Percentiles rank a stretch among this genome's conserved stretches.
Evolutionary conservation across 805 yeast genomes (phyloP).

Genomic region (Yamadazyma insecticola): DNA sequence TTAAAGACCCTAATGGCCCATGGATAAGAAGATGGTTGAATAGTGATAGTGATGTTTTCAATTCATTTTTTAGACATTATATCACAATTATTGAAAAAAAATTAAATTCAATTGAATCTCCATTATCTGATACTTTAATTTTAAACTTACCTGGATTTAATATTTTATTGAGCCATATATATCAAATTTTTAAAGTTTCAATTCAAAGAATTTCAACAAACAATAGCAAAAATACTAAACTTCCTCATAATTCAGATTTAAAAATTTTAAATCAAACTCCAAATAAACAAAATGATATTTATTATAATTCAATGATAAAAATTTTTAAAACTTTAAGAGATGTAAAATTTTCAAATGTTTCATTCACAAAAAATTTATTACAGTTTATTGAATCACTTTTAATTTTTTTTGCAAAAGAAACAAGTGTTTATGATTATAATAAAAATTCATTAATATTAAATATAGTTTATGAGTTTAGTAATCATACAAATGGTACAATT

Average conservation of each 20-base stretch:
- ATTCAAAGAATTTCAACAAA: slow-evolving; percentile 19
- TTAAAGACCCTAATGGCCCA: slow-evolving; percentile 52
- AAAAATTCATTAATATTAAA: slow-evolving; percentile 37
- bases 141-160: slow-evolving; percentile 42
- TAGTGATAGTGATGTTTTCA: slow-evolving; percentile 53
- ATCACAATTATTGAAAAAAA: slow-evolving; percentile 21
- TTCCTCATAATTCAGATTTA: slow-evolving; percentile 3
- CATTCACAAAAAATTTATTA: slow-evolving; percentile 1
- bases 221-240: slow-evolving; percentile 7
- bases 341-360: slow-evolving; percentile 18
- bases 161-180: slow-evolving; percentile 42
- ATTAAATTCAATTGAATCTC: slow-evolving; percentile 1
- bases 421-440: slow-evolving; percentile 33
- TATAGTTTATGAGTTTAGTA: slow-evolving; percentile 35
- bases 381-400: slow-evolving; percentile 30
- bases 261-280: not conserved
- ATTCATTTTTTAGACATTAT: slow-evolving; percentile 60
- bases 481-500: slow-evolving; percentile 25
- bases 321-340: slow-evolving; percentile 36
- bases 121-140: slow-evolving; percentile 8
- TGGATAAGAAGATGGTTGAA: slow-evolving; percentile 64
- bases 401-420: slow-evolving; percentile 28
- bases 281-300: slow-evolving; percentile 26
- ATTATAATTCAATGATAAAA: slow-evolving; percentile 36
- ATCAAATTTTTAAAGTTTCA: slow-evolving; percentile 36